phyloP scores from a whole-genome alignment of 345 rosid species.

The Aquilaria yunnanensis region DNA sequence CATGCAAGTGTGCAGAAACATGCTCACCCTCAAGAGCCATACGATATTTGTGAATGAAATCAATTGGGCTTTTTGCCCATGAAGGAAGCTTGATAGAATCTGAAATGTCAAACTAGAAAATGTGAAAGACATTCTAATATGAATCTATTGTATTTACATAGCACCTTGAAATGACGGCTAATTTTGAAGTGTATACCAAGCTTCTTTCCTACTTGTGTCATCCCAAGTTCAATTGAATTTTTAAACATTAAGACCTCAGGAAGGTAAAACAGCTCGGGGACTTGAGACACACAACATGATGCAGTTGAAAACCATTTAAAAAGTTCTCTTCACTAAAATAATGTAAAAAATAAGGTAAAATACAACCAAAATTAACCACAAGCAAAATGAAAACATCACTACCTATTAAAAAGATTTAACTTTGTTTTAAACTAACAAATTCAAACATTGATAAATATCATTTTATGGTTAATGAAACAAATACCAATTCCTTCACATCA shows the following conservation, averaged over 20 bases:
- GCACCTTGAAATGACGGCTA: too few species aligned
- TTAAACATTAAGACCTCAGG: slow-evolving; percentile 91
- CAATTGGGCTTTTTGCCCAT: slow-evolving; percentile 88
- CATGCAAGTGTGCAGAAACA: slow-evolving; percentile 93
- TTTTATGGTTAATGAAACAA: slow-evolving; percentile 4
- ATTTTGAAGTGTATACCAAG: slow-evolving; percentile 53
- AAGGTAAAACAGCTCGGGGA: slow-evolving; percentile 95
- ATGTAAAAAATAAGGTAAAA: slow-evolving; percentile 11
- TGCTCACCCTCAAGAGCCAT: slow-evolving; percentile 95
- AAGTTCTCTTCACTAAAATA: slow-evolving; percentile 2
- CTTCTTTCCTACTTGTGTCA: slow-evolving; percentile 85
- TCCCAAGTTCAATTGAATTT: slow-evolving; percentile 82
- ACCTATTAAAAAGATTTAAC: background rate
- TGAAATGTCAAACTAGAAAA: slow-evolving; percentile 20
- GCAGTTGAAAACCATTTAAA: slow-evolving; percentile 5
- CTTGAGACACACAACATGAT: slow-evolving; percentile 35
- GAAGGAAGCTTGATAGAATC: slow-evolving; percentile 92
- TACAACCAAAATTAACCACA: background rate
- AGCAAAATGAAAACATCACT: slow-evolving; percentile 2
- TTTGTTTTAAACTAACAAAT: background rate
- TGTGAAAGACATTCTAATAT: background rate
- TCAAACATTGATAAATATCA: too few species aligned
- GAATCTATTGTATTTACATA: too few species aligned
- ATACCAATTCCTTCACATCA: slow-evolving; percentile 97
- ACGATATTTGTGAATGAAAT: slow-evolving; percentile 93